Conservation (phyloP, 2,329 filamentous ascomycete genomes). For the Penicillium thymicola region DNA sequence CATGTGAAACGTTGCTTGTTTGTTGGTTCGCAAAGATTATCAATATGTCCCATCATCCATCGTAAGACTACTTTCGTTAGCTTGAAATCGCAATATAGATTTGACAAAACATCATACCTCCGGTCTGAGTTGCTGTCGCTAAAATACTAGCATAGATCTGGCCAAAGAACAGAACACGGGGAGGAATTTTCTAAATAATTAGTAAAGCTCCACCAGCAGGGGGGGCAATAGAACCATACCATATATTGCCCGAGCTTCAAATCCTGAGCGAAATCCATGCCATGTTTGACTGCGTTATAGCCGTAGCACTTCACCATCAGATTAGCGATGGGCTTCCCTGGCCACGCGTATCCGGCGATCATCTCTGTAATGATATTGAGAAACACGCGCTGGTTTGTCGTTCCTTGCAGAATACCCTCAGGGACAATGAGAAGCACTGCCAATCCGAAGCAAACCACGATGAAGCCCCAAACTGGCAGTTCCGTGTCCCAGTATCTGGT, state of each 20-base stretch:
- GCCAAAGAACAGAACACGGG: constrained; percentile 33
- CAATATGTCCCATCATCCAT: constrained; percentile 33
- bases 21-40: constrained; percentile 25
- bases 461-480: constrained; percentile 40
- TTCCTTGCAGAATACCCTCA: constrained; percentile 37
- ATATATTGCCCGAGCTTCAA: constrained; percentile 35
- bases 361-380: constrained; percentile 35
- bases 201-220: neutral
- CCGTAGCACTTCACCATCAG: constrained; percentile 37
- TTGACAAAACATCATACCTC: constrained; percentile 19
- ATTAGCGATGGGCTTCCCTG: constrained; percentile 36
- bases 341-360: constrained; percentile 34
- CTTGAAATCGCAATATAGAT: neutral
- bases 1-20: constrained; percentile 36
- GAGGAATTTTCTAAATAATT: constrained; percentile 26
- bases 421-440: constrained; percentile 41
- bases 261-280: constrained; percentile 34
- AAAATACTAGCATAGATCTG: constrained; percentile 35
- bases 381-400: constrained; percentile 30
- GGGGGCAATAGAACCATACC: constrained; percentile 7
- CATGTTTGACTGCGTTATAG: constrained; percentile 35
- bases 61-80: constrained; percentile 23
- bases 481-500: constrained; percentile 35
- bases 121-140: constrained; percentile 32
- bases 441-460: constrained; percentile 38